Conservation (phyloP, 169 alveolate genomes). For the Plasmodium yoelii region DNA sequence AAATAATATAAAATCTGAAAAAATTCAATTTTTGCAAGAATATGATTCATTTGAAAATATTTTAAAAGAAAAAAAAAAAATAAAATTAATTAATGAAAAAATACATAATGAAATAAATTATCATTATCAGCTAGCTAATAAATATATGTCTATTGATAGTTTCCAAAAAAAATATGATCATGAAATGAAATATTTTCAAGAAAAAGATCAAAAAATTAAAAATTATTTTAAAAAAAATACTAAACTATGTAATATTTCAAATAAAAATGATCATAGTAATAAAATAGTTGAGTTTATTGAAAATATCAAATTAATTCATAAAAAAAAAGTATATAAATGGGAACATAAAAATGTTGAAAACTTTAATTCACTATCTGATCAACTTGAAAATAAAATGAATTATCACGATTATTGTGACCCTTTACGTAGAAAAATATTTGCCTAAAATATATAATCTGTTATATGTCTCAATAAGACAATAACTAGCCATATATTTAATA, state of each 20-base stretch:
- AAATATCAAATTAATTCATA: neutral
- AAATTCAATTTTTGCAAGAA: conserved; percentile 25
- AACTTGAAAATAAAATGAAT: conserved; percentile 19
- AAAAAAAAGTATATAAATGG: neutral
- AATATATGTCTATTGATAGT: conserved; percentile 10
- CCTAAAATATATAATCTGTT: too few relatives aligned
- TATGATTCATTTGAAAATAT: conserved; percentile 45
- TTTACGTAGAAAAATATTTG: neutral
- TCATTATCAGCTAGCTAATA: conserved; percentile 1
- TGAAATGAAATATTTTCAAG: conserved; percentile 10
- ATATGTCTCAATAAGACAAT: too few relatives aligned
- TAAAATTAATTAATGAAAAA: conserved; percentile 12
- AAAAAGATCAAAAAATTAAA: conserved; percentile 24
- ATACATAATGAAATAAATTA: conserved; percentile 17
- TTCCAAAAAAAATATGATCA: conserved; percentile 10
- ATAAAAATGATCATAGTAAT: conserved; percentile 6
- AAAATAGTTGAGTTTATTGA: neutral
- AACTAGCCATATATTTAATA: too few relatives aligned
- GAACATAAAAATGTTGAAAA: neutral
- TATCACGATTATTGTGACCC: conserved; percentile 52
- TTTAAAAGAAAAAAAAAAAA: conserved; percentile 42
- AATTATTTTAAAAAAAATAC: neutral
- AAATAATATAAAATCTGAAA: neutral
- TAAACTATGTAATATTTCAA: neutral
- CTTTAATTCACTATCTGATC: conserved; percentile 21